Evolutionary conservation across 495 filamentous ascomycete species (phyloP).

Genomic region (Daldinia loculata): DNA sequence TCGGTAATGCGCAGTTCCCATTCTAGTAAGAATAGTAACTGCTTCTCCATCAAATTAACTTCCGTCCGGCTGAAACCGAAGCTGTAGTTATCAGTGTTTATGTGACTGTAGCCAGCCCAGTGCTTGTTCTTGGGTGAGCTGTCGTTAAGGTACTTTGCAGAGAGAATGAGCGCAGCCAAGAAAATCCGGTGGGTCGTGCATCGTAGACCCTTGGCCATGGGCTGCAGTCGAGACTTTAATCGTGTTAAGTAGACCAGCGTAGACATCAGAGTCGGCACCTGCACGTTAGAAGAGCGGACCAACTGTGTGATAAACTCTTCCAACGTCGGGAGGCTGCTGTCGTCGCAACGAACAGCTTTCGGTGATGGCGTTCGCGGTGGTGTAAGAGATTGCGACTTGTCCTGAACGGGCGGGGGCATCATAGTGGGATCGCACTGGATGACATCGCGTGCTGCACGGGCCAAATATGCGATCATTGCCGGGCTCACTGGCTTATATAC

Average conservation of each 20-base stretch:
- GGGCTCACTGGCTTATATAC: conserved; percentile 80
- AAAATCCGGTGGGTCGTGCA: conserved; percentile 99
- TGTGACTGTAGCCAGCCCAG: conserved; percentile 93
- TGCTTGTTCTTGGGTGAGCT: conserved; percentile 99
- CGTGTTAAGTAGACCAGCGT: conserved; percentile 91
- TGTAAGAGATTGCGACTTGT: conserved; percentile 68
- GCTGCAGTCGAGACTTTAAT: conserved; percentile 82
- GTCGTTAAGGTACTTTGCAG: conserved; percentile 98
- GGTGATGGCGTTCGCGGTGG: conserved; percentile 72
- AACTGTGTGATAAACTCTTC: conserved; percentile 91
- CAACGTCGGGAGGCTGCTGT: conserved; percentile 71
- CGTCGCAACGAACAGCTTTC: conserved; percentile 56
- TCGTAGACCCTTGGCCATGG: conserved; percentile 94
- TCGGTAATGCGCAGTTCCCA: conserved; percentile 89
- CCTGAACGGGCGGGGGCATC: conserved; percentile 51
- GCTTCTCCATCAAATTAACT: conserved; percentile 99
- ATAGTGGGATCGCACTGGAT: conserved; percentile 83
- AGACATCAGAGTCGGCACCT: conserved; percentile 96
- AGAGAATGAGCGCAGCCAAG: conserved; percentile 86
- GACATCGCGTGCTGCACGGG: conserved; percentile 81
- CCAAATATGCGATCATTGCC: conserved; percentile 87
- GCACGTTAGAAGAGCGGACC: conserved; percentile 91
- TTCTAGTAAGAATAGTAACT: conserved; percentile 90
- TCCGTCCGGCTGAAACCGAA: conserved; percentile 95
- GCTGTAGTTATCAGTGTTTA: conserved; percentile 67